Evolutionary conservation across 805 yeast genomes (phyloP), one percentile per base, ranked within the genome.

Genomic region (Lachancea sp.): DNA sequence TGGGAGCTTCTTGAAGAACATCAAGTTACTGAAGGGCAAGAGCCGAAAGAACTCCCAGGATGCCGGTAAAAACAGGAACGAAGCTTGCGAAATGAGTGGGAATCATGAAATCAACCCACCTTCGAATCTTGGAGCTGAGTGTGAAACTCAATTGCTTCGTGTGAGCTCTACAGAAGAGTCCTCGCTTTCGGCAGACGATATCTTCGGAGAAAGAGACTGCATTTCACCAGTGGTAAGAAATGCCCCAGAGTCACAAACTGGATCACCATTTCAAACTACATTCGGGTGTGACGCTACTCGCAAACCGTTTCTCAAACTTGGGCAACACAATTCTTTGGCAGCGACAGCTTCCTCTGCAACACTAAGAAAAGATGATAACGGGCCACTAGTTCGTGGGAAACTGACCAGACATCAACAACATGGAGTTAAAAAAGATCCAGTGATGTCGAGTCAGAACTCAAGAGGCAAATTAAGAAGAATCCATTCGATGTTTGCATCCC

Each of bases 401-500:
- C 25, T 13, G 16, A 7, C 30, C 20, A 38, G 32, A 13, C n/a
- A 33, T 10, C 40, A 42, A 25, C 25, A 42, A 10, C 25, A 44
- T 30, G 45, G 45, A 9, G 22, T 45, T 13, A 63, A 60, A 48
- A 54, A 65, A 41, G 67, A 63, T 41, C 51, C 61, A 22, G 71
- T 71, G 17, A 18, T 12, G 1, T 66, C 73, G 2, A 73, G 72
- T n/a, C 48, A 49, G 42, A 53, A 63, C 42, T 27, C 60, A 1
- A 58, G 61, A 47, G 50, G 64, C 25, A 73, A 71, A 59, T 72
- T 74, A 47, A 67, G 87, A 42, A 71, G 88, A 42, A 79, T 82
- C 16, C 85, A 80, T 54, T 79, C 85, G 39, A 78, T 82, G 85
- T 81, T 75, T 61, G 81, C 80, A 50, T 68, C 72, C n/a, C 70